Conservation (phyloP, 257 asterid species). For the Solanum sitiens region DNA sequence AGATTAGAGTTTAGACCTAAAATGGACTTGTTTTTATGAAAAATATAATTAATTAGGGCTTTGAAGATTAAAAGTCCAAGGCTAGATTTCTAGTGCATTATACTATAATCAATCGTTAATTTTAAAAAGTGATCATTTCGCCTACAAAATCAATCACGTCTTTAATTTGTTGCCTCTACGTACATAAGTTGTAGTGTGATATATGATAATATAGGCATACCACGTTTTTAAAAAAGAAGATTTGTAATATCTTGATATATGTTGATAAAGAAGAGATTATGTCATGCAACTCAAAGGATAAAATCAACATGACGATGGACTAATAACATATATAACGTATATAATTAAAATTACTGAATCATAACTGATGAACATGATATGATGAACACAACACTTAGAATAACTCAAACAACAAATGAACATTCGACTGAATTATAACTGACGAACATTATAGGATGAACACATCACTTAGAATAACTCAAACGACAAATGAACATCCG, state of each 20-base stretch:
- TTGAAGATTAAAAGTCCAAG: no score
- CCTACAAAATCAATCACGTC: not conserved
- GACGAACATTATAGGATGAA: not conserved
- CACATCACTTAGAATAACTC: not conserved
- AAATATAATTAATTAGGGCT: not conserved
- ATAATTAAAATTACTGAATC: not conserved
- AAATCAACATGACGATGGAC: not conserved
- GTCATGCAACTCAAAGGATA: not conserved
- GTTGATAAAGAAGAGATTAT: not conserved
- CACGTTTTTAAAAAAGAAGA: rapidly evolving
- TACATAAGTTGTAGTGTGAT: not conserved
- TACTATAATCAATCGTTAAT: no score
- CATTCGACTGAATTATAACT: no score
- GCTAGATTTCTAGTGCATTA: no score
- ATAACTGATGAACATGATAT: not conserved
- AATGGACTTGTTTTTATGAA: not conserved
- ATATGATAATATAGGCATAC: not conserved
- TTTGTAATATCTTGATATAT: not conserved
- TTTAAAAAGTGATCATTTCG: not conserved
- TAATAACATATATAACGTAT: not conserved
- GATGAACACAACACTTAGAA: not conserved
- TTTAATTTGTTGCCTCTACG: not conserved
- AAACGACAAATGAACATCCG: not conserved
- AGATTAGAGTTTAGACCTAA: no score
- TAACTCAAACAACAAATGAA: not conserved